Base-by-base conservation (phyloP, 1,284 basidiomycete genomes). In the Moniliella sp. region DNA sequence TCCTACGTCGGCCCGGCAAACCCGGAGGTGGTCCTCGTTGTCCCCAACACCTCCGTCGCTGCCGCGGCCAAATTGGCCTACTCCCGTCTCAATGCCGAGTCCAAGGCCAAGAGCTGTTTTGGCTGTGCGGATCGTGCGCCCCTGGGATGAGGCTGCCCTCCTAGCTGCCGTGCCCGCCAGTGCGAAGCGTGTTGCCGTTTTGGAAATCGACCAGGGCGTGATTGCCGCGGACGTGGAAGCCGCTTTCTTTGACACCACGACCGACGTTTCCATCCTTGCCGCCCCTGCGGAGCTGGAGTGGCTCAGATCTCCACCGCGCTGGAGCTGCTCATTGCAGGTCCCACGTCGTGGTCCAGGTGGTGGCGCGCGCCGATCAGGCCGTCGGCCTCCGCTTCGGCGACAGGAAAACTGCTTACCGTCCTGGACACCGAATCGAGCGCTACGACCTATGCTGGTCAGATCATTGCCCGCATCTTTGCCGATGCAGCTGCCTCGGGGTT, bases 31-130 rank as follows among this genome's bases (percentile, higher is more conserved):
- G 46, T 54, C 17, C 43, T 59, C 15, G 43, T 57, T 18, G 41
- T 59, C 16, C 52, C 56, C 30, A 56, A 50, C 36, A 46, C 52
- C 33, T 42, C 50, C 15, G 43, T 45, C 37, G 45, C 48, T 35
- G 37, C 40, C 33, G 43, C 43, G 26, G 54, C 52, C 18, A 42
- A 42, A 21, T 45, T 50, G 15, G 38, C 54, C n/a, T 40, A 57
- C 14, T 39, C 48, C 5, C 40, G 39, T 16, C 33, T 53, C 10
- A 42, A 45, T 28, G 28, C 42, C 4, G 35, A 40, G 5, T 31
- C 44, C 21, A 44, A 44, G 23, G 34, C 43, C 38, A 45, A 46
- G 28, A 40, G 54, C 40, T 27, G 36, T 59, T 11, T 37, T 59
- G 18, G 42, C 43, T 15, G 50, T 48, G 15, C 51, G 54, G 15